phyloP scores from a whole-genome alignment of 2,329 filamentous ascomycete genomes.

The Teratosphaeria epicoccoides region DNA sequence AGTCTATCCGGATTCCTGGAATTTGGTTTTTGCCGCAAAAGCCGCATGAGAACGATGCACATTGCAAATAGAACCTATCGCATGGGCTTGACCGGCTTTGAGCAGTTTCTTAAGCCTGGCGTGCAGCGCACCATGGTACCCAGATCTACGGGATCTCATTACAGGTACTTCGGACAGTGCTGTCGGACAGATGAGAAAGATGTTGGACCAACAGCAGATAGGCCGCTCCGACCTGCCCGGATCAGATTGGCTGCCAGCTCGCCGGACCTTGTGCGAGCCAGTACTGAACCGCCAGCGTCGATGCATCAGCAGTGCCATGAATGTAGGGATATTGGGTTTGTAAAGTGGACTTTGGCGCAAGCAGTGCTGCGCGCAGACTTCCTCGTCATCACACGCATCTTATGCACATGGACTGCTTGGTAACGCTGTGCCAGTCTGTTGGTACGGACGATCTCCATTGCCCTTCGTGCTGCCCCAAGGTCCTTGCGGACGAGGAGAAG shows the following conservation, averaged over 20 bases:
- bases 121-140: slow-evolving; percentile 5
- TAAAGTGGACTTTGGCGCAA: neutral
- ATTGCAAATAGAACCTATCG: neutral
- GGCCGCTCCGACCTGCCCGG: neutral
- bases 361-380: neutral
- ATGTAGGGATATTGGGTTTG: neutral
- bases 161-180: neutral
- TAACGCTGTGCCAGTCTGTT: neutral
- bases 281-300: neutral
- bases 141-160: neutral
- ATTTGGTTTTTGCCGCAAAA: too few relatives aligned
- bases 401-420: neutral
- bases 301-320: neutral
- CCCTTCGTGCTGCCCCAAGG: neutral
- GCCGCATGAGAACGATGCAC: neutral
- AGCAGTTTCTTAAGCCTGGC: neutral
- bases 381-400: neutral
- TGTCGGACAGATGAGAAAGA: neutral
- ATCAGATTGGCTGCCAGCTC: neutral
- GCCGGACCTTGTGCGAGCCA: neutral
- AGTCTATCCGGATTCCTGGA: too few relatives aligned
- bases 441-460: neutral
- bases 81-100: neutral
- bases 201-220: neutral
- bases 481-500: neutral